Base-by-base conservation (phyloP, 495 filamentous ascomycete genomes). In the Trichoderma virens region DNA sequence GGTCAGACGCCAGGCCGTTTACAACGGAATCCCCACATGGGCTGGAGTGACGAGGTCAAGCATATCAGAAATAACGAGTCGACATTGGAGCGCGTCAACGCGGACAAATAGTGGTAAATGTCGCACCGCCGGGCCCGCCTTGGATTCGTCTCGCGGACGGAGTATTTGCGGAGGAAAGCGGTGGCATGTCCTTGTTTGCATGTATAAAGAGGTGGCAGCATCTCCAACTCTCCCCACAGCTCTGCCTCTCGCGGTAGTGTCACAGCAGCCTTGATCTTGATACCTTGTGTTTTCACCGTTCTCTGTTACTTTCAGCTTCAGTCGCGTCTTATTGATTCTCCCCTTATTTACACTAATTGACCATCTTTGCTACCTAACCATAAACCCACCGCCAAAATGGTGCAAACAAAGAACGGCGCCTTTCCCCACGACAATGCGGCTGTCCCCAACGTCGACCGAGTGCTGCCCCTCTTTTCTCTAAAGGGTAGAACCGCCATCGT, bases 401-500 rank as follows among this genome's bases (percentile, higher is more conserved):
- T 76, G 56, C 65, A 79, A 64, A 79, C 79, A 70, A 78, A 75
- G 60, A 83, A 79, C 62, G 82, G 81, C 27, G 73, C 75, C 62
- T 90, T 90, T 67, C 75, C 78, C 63, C 87, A 86, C 72, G 72
- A 85, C 64, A 86, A 82, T 68, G 89, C 82, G 27, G 73, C 73
- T 34, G 70, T 87, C 31, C 89, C 91, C 13, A 74, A 77, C 54
- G 78, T 84, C 61, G 79, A 82, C 34, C 82, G 83, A 59, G 82
- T 96, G 63, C 72, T 93, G 64, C 82, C 86, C n/a, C 83, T 96
- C 64, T 92, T 96, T 77, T 93, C 89, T 13, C 79, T 95, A 54
- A 90, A 88, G 73, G 89, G 90, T 41, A 90, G 86, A 71, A 94
- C 90, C 11, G 91, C 91, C 39, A 90, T 95, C 65, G 85, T 95